Evolutionary conservation across 1,284 basidiomycete genomes (phyloP), one percentile per base, ranked within the genome.

Genomic region (Stygiomarasmius scandens): DNA sequence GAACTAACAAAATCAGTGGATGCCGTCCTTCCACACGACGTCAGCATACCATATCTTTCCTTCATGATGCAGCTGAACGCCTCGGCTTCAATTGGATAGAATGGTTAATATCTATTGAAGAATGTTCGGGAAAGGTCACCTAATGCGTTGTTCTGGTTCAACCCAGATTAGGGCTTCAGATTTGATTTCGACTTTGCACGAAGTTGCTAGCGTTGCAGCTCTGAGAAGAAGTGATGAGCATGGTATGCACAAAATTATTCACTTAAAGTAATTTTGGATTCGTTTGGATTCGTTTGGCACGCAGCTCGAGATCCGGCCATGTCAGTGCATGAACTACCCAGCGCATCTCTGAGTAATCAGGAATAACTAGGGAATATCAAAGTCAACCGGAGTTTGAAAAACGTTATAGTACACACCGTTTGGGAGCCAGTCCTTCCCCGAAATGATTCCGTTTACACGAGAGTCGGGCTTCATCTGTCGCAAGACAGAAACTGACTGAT

Each of bases 401-500:
- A 27, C 23, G 44, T 44, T 11, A 34, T 10, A 16, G 12, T 10
- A 64, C 74, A 63, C 63, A 87, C 89, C 82, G 65, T 92, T 91
- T 1, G 85, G 73, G 6, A 78, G 72, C 77, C 86, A 86, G 58
- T 88, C 77, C 44, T 80, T 79, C 27, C 86, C 85, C 60, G 80
- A 71, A 29, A 91, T 76, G 32, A 89, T 76, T 3, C 89, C 89
- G 62, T 90, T 86, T 2, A 91, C 75, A 20, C 87, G 83, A 67
- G 90, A 85, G 47, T 78, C 77, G 5, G 83, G 85, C 61, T 80
- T 81, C 49, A 87, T 80, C 69, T 92, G 92, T 14, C 93, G 81
- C 46, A 95, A 77, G 1, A 84, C 84, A 9, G 90, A 87, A 47
- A 95, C 79, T 56, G 82, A 80, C 8, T 82, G 83, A 71, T 95